Percentiles rank a stretch among this genome's conserved stretches.
Conservation (phyloP, 139 green algal genomes). For the Chlorella sp. region DNA sequence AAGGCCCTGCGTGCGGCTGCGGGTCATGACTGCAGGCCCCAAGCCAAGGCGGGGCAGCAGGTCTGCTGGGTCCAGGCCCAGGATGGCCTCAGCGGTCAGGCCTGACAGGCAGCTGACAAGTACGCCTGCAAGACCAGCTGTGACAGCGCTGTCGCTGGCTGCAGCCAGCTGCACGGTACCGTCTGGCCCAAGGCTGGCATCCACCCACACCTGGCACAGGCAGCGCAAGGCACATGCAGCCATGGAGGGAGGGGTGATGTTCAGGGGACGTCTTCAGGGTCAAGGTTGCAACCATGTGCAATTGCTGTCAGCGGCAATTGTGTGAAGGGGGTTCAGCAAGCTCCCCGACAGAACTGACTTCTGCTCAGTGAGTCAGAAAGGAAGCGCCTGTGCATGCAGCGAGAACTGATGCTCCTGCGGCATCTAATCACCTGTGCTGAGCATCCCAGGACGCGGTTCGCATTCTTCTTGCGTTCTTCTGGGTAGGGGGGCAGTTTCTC, state of each 20-base stretch:
- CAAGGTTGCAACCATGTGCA: too few relatives aligned
- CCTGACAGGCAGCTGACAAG: conserved; percentile 54
- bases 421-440: conserved; percentile 72
- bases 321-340: too few relatives aligned
- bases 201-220: conserved; percentile 74
- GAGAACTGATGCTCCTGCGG: too few relatives aligned
- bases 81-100: too few relatives aligned
- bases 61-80: conserved; percentile 39
- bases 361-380: too few relatives aligned
- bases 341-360: too few relatives aligned
- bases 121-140: conserved; percentile 63
- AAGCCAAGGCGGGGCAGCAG: conserved; percentile 15
- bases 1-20: conserved; percentile 69
- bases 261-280: too few relatives aligned
- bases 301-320: too few relatives aligned
- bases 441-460: conserved; percentile 95
- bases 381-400: too few relatives aligned
- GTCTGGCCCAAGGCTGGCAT: conserved; percentile 38
- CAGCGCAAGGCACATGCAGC: too few relatives aligned
- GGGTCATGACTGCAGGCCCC: conserved; percentile 39
- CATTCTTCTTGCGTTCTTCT: conserved; percentile 24
- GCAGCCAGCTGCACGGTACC: conserved; percentile 49
- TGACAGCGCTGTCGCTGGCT: conserved; percentile 73
- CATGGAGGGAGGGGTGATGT: too few relatives aligned
- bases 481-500: conserved; percentile 30